These are phyloP conservation scores for Solanum hybrid DNA, from an alignment of 305 asterid genomes.

Conservation along the genomic window DNA sequence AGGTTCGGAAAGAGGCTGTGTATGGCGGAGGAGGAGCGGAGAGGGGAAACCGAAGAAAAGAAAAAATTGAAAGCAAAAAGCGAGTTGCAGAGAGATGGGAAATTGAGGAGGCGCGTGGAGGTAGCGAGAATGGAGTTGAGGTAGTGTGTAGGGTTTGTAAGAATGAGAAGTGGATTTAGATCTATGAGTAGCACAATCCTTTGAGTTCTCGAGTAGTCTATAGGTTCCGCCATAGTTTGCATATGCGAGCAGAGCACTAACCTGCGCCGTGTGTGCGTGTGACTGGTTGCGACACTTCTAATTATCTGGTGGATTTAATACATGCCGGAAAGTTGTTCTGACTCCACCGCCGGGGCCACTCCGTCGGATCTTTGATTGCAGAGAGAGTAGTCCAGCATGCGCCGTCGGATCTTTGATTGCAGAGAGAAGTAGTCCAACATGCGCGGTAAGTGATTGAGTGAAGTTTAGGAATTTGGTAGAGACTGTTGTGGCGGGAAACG, in stretches of 20 bases:
- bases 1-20: conserved; percentile 30
- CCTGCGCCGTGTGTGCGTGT: background rate
- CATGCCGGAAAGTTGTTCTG: background rate
- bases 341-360: background rate
- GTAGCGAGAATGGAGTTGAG: conserved; percentile 39
- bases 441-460: background rate
- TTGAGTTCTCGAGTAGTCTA: conserved; percentile 50
- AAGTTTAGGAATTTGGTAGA: background rate
- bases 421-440: background rate
- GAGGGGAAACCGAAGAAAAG: conserved; percentile 73
- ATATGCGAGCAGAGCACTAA: conserved; percentile 1
- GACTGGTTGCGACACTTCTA: background rate
- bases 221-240: conserved; percentile 28
- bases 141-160: conserved; percentile 43
- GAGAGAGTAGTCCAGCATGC: background rate
- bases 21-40: conserved; percentile 38
- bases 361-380: background rate
- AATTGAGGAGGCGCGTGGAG: conserved; percentile 51
- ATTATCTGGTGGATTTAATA: background rate
- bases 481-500: background rate
- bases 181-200: conserved; percentile 74
- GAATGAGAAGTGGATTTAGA: conserved; percentile 58
- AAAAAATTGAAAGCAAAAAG: conserved; percentile 66
- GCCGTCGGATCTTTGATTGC: background rate
- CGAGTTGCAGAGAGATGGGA: conserved; percentile 47